Conservation (phyloP, 2,329 filamentous ascomycete species). For the Ambrosiella beaveri region DNA sequence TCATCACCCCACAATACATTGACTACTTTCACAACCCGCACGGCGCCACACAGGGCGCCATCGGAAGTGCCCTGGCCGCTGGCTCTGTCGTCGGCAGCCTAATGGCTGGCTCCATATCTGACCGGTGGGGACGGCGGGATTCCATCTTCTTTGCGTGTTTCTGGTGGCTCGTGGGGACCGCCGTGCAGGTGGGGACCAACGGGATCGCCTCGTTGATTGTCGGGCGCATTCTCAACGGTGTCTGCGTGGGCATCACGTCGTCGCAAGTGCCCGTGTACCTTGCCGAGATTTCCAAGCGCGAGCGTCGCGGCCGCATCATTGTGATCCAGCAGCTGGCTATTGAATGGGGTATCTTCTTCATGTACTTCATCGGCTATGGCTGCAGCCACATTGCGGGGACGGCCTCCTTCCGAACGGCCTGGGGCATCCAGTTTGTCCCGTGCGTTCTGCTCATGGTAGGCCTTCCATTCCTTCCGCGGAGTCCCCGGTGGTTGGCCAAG, state of each 20-base stretch:
- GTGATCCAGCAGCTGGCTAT: slow-evolving; percentile 61
- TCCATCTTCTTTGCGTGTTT: slow-evolving; percentile 16
- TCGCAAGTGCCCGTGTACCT: slow-evolving; percentile 53
- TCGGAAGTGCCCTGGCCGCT: slow-evolving; percentile 33
- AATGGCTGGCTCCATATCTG: slow-evolving; percentile 31
- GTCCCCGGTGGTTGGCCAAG: slow-evolving; percentile 45
- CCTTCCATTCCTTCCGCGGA: slow-evolving; percentile 44
- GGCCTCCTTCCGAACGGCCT: slow-evolving; percentile 44
- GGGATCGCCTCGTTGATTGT: slow-evolving; percentile 24
- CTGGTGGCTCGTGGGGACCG: slow-evolving; percentile 15
- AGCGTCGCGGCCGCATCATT: slow-evolving; percentile 42
- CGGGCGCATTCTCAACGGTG: slow-evolving; percentile 43
- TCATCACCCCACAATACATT: slow-evolving; percentile 32
- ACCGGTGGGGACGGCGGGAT: slow-evolving; percentile 28
- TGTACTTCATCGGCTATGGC: slow-evolving; percentile 53
- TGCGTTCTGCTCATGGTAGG: slow-evolving; percentile 38
- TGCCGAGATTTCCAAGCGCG: slow-evolving; percentile 32
- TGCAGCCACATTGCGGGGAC: slow-evolving; percentile 41
- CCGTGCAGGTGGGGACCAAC: slow-evolving; percentile 15
- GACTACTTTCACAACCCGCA: slow-evolving; percentile 33
- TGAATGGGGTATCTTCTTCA: slow-evolving; percentile 47
- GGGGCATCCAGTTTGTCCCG: slow-evolving; percentile 47
- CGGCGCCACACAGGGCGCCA: slow-evolving; percentile 31
- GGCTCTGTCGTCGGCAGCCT: slow-evolving; percentile 34
- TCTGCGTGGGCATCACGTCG: slow-evolving; percentile 42